Evolutionary conservation across 2,329 filamentous ascomycete species (phyloP), one percentile per base, ranked within the genome.

Genomic region (Myriosclerotinia curreyana): DNA sequence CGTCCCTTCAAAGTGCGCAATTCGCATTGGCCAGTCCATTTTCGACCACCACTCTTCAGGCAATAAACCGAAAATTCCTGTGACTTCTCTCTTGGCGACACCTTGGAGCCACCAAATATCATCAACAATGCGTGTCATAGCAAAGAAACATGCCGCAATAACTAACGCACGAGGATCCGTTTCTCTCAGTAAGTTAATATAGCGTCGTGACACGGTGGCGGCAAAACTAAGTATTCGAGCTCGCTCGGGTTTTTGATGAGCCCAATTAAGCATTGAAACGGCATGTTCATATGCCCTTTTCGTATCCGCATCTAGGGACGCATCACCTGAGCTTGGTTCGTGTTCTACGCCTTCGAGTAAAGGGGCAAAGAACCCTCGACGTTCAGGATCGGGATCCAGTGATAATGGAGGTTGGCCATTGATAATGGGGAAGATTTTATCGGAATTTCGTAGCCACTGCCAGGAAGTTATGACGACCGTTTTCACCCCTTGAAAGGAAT

Each of bases 401-500:
- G 84, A 80, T n/a, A 88, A 78, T 6, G 83, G 81, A 1, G 84
- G 85, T 70, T 88, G 86, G 0, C 83, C 83, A 69, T 87, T 84
- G 66, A 88, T 87, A 59, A 88, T 86, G 8, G 82, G 81, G 34
- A 83, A 80, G 48, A 86, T 83, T 17, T 82, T 79, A 2, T 79
- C 77, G 68, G 83, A 87, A 65, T 80, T 79, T 3, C 85, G 79
- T 54, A 88, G 79, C 81, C 82, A 88, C 64, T 82, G 82, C 86
- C 86, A 88, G 17, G 84, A 86, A 3, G 82, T 81, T 25, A 85
- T 82, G 0, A 87, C 85, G 42, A 88, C 80, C 2, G 85, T 83
- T 72, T 88, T 88, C 68, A 88, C 84, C 14, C 86, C 86, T 70
- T 88, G 86, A 70, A 87, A 88, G 5, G 86, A 82, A 71, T 88